These are phyloP conservation scores for Dictyostelium citrinum DNA, from an alignment of 78 protist species.

Conservation along the genomic window DNA sequence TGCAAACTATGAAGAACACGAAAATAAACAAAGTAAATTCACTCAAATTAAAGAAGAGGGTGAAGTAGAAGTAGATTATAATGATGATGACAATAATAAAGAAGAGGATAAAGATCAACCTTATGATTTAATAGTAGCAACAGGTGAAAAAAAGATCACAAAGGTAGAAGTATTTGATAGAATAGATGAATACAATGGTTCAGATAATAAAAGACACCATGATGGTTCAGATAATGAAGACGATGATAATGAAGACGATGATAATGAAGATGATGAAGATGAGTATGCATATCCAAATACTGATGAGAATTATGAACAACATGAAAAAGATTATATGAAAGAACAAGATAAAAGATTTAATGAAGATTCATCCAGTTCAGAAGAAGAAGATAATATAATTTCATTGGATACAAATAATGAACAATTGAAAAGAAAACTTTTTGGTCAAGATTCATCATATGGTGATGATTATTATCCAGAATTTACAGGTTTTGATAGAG, in stretches of 20 bases:
- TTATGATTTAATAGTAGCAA: not conserved
- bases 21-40: not conserved
- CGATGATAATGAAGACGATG: not conserved
- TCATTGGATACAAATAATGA: not conserved
- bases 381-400: not conserved
- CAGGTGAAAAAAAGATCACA: not conserved
- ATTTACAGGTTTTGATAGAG: conserved; percentile 21
- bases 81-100: not conserved
- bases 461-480: not conserved
- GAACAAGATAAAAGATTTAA: not conserved
- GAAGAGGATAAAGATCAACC: not conserved
- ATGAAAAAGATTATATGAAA: not conserved
- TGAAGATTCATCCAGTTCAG: not conserved
- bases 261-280: not conserved
- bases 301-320: conserved; percentile 13
- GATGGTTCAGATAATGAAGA: no score
- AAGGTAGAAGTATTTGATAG: not conserved
- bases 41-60: not conserved
- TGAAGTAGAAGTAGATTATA: not conserved
- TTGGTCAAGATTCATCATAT: not conserved
- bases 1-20: not conserved
- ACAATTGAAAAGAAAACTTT: conserved; percentile 4
- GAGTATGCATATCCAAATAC: conserved; percentile 53
- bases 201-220: not conserved
- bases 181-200: not conserved